Evolutionary conservation across 306 rosid genomes (phyloP), one percentile per base, ranked within the genome.

Genomic region (Lotus japonicus): DNA sequence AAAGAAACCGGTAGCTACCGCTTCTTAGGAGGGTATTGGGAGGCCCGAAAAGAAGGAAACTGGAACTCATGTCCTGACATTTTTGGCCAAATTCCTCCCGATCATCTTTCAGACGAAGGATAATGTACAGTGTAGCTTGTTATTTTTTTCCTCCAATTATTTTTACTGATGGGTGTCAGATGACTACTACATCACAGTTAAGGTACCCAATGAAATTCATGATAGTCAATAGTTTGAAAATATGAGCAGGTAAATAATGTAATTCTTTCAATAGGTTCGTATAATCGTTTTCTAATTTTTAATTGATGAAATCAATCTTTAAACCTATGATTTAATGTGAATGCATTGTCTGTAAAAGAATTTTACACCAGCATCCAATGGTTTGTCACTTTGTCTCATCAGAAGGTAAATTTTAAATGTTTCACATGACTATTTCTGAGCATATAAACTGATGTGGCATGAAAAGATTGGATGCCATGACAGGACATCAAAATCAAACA

Each of bases 1-100:
- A 84, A 87, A 73, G 86, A 71, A 33, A 84, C 82, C 10, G 98
- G 92, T 42, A 31, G 87, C 3, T 87, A 87, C 77, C 82, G 77
- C 19, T 92, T 86, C 58, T 5, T 66, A 36, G 96, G 98, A 58
- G 98, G 96, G 58, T 92, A 92, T 53, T 92, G 98, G 98, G 96
- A 92, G 51, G 92, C 98, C 65, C 87, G 95, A 50, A 80, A 87
- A 42, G 64, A 36, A 11, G 66, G 91, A 64, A 80, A 79, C 10
- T 92, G 98, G 98, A 85, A 86, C 53, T 82, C 84, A 4, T 89
- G 98, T 66, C 98, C 95, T 14, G 87, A 92, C 69, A 92, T 89
- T 68, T 92, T 92, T 70, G 95, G 95, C 68, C 95, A 87, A 57
- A 64, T 89, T 60, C 81, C 90, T 48, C 77, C 85, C 1, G 92